phyloP scores from a whole-genome alignment of 2,329 filamentous ascomycete species.

The Trichoderma arundinaceum region DNA sequence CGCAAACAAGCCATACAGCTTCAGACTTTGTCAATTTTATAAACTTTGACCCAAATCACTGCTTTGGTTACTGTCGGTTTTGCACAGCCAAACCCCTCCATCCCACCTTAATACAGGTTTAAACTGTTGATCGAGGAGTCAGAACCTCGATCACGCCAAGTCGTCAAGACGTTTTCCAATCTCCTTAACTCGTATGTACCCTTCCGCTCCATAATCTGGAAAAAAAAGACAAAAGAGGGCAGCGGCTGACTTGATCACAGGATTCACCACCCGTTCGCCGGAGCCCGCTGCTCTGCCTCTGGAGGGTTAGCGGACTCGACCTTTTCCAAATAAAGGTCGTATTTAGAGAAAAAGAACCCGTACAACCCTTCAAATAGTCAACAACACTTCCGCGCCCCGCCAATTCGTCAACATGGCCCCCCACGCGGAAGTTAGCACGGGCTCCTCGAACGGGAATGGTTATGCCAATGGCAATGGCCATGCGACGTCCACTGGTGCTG shows the following conservation, averaged over 20 bases:
- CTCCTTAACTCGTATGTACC: slow-evolving; percentile 87
- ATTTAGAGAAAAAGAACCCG: slow-evolving; percentile 41
- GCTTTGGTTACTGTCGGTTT: slow-evolving; percentile 1
- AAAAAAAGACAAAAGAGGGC: background rate
- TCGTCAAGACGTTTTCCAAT: slow-evolving; percentile 98
- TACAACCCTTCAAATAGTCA: slow-evolving; percentile 35
- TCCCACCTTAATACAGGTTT: slow-evolving; percentile 25
- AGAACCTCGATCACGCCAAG: slow-evolving; percentile 61
- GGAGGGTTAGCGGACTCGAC: slow-evolving; percentile 78
- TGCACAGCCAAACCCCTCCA: background rate
- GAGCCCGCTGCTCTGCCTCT: slow-evolving; percentile 89
- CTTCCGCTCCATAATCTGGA: background rate
- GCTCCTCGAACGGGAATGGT: slow-evolving; percentile 67
- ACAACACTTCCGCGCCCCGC: slow-evolving; percentile 35
- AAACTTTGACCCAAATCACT: background rate
- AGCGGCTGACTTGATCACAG: slow-evolving; percentile 54
- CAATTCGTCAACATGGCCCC: slow-evolving; percentile 77
- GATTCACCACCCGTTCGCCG: slow-evolving; percentile 94
- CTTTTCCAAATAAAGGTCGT: slow-evolving; percentile 60
- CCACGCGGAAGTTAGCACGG: slow-evolving; percentile 72
- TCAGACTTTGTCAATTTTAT: background rate
- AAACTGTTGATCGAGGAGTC: slow-evolving; percentile 55
- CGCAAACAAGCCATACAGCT: slow-evolving; percentile 11
- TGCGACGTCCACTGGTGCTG: slow-evolving; percentile 54
- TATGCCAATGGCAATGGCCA: slow-evolving; percentile 46